Conservation (phyloP, 306 rosid genomes). For the Lotus japonicus region DNA sequence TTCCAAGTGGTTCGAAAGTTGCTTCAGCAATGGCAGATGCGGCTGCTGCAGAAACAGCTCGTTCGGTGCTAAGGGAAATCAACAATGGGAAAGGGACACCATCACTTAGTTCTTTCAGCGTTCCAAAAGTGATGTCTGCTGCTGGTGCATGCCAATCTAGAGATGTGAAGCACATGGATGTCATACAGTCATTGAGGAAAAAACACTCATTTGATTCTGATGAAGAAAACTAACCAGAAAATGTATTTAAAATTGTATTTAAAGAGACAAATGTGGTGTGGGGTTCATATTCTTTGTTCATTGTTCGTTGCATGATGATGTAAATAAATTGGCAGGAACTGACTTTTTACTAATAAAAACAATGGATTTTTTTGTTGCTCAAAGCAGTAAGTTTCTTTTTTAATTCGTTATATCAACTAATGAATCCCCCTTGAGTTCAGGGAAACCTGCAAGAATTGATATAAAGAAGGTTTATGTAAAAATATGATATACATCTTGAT, state of each 20-base stretch:
- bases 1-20: slow-evolving; percentile 36
- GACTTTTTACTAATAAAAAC: no score
- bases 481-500: no score
- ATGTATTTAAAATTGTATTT: not conserved
- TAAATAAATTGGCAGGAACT: no score
- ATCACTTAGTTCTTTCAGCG: slow-evolving; percentile 41
- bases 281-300: no score
- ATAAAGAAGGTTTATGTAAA: no score
- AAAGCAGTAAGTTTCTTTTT: no score
- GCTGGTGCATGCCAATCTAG: slow-evolving; percentile 16
- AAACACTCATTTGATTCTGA: slow-evolving; percentile 67
- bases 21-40: slow-evolving; percentile 84
- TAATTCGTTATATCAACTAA: no score
- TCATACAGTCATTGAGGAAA: slow-evolving; percentile 58
- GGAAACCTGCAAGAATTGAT: no score
- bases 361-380: not conserved
- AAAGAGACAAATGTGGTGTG: no score
- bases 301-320: no score
- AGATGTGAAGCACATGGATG: slow-evolving; percentile 26
- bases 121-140: slow-evolving; percentile 67
- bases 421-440: no score
- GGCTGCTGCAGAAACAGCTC: slow-evolving; percentile 71
- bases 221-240: slow-evolving; percentile 40
- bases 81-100: slow-evolving; percentile 64
- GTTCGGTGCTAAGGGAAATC: slow-evolving; percentile 78